These are phyloP conservation scores for Leishmania turanica DNA, from an alignment of 208 protist species.

Conservation along the genomic window DNA sequence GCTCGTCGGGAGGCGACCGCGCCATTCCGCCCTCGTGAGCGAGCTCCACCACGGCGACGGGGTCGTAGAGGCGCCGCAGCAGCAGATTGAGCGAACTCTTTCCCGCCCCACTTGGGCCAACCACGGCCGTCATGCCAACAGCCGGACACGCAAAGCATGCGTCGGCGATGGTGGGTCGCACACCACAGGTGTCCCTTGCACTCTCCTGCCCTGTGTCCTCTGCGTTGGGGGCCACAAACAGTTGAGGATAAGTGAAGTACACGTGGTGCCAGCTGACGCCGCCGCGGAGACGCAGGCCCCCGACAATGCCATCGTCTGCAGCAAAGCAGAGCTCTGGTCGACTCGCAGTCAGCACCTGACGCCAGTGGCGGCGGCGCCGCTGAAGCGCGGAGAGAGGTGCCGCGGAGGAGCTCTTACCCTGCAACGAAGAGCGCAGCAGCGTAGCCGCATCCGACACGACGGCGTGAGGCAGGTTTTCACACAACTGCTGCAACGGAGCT, in stretches of 20 bases:
- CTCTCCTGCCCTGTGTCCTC: background rate
- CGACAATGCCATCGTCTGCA: conserved; percentile 39
- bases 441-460: conserved; percentile 15
- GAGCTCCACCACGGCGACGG: conserved; percentile 27
- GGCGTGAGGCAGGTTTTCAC: conserved; percentile 28
- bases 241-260: conserved; percentile 74
- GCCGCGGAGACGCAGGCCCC: conserved; percentile 45
- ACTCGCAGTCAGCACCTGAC: background rate
- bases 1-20: background rate
- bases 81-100: conserved; percentile 78
- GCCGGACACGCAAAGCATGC: conserved; percentile 35
- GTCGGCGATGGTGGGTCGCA: conserved; percentile 26
- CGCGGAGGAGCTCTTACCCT: background rate
- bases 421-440: background rate
- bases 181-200: background rate
- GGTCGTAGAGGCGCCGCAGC: conserved; percentile 79
- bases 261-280: conserved; percentile 54
- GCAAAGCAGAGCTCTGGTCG: conserved; percentile 37
- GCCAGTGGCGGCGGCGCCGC: conserved; percentile 26
- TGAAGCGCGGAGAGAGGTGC: conserved; percentile 1
- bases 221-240: conserved; percentile 4
- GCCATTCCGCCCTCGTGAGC: background rate
- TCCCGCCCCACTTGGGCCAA: conserved; percentile 79
- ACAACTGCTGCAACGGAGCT: conserved; percentile 30
- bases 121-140: conserved; percentile 52